Evolutionary conservation across 2,329 filamentous ascomycete genomes (phyloP).

Genomic region (Incumbomyces delicatus): DNA sequence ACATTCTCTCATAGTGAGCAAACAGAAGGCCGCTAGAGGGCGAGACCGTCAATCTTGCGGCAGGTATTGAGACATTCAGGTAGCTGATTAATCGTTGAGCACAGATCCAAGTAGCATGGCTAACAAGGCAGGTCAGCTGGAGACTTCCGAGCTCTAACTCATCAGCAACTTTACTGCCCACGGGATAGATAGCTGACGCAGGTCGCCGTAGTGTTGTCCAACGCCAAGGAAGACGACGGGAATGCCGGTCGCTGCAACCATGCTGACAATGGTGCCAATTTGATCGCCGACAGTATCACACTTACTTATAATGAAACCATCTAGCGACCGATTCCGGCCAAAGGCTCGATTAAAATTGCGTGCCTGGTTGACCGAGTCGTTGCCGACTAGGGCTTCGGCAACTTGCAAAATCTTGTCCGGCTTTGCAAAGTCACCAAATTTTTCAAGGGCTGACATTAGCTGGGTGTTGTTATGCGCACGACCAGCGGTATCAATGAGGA

Average conservation of each 20-base stretch:
- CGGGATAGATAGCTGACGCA: constrained; percentile 54
- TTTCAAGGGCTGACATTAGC: constrained; percentile 92
- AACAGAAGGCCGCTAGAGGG: too few species aligned
- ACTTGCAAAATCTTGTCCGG: constrained; percentile 99
- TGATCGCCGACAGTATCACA: constrained; percentile 99
- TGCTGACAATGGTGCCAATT: constrained; percentile 89
- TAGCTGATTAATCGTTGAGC: neutral
- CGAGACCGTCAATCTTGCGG: too few species aligned
- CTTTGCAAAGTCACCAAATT: constrained; percentile 90
- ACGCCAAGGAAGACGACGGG: constrained; percentile 85
- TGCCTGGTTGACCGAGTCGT: constrained; percentile 89
- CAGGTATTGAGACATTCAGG: too few species aligned
- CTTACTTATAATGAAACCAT: constrained; percentile 97
- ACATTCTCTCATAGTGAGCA: neutral
- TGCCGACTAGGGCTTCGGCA: constrained; percentile 82
- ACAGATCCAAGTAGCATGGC: neutral
- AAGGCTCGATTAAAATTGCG: constrained; percentile 94
- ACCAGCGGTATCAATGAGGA: constrained; percentile 92
- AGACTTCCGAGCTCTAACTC: constrained; percentile 27
- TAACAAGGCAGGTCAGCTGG: neutral
- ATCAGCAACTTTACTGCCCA: constrained; percentile 54
- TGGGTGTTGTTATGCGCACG: constrained; percentile 90
- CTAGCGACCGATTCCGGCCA: constrained; percentile 66
- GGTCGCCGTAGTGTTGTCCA: constrained; percentile 57
- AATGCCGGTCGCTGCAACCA: constrained; percentile 94